These are phyloP conservation scores for Piper betle DNA, from an alignment of 164 flowering plant species.

Conservation along the genomic window DNA sequence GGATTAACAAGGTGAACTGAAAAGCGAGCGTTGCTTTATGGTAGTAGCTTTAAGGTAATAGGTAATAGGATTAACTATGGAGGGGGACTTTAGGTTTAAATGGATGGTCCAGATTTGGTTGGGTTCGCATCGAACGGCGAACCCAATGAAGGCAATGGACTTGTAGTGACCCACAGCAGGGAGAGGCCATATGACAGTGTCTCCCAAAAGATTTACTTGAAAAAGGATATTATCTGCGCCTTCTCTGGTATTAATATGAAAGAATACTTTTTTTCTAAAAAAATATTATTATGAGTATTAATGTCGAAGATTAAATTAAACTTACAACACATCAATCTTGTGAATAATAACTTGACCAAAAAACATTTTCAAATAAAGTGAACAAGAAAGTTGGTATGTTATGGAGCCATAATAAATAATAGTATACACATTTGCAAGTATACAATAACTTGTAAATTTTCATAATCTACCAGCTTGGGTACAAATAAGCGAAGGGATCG, in stretches of 20 bases:
- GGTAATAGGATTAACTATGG: too few species aligned
- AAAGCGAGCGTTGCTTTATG: too few species aligned
- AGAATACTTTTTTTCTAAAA: neutral
- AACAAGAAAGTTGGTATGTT: neutral
- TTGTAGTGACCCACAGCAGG: constrained; percentile 45
- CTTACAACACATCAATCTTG: neutral
- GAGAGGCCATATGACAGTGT: constrained; percentile 11
- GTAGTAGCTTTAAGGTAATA: too few species aligned
- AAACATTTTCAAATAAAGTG: too few species aligned
- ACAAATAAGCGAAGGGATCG: constrained; percentile 49
- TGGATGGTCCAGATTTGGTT: constrained; percentile 54
- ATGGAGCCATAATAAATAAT: too few species aligned
- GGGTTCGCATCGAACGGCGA: constrained; percentile 18
- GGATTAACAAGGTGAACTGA: too few species aligned
- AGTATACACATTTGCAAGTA: too few species aligned
- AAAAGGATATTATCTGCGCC: constrained; percentile 34
- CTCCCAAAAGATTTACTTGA: constrained; percentile 41
- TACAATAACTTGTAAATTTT: too few species aligned
- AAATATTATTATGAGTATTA: neutral
- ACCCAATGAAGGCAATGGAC: constrained; percentile 31
- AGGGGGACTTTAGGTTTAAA: constrained; percentile 52
- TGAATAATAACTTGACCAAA: too few species aligned
- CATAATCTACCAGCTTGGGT: constrained; percentile 53
- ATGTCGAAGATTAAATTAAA: neutral
- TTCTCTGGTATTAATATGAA: constrained; percentile 46